phyloP scores from a whole-genome alignment of 2,329 filamentous ascomycete genomes.

The Dothidotthia symphoricarpi region DNA sequence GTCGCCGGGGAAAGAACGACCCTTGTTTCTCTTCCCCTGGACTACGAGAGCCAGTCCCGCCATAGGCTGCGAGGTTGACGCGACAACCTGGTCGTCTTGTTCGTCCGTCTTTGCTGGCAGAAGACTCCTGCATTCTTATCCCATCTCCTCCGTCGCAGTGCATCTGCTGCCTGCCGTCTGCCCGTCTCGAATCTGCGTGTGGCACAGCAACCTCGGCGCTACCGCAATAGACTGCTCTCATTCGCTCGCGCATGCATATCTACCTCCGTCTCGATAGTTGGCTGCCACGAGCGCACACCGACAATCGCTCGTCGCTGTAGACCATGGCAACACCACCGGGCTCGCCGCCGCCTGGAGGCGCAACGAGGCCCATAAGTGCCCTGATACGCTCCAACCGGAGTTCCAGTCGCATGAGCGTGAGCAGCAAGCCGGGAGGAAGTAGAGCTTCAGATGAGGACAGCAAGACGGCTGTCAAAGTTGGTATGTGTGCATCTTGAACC shows the following conservation, averaged over 20 bases:
- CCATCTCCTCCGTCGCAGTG: slow-evolving; percentile 4
- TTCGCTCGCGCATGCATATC: too few relatives aligned
- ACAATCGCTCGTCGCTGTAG: slow-evolving; percentile 17
- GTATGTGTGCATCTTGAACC: slow-evolving; percentile 57
- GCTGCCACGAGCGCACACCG: slow-evolving; percentile 5
- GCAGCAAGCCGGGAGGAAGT: slow-evolving; percentile 73
- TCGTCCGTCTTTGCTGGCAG: too few relatives aligned
- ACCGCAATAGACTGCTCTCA: too few relatives aligned
- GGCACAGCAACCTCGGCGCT: too few relatives aligned
- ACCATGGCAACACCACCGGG: slow-evolving; percentile 41
- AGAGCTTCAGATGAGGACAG: slow-evolving; percentile 85
- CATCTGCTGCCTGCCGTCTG: slow-evolving; percentile 2
- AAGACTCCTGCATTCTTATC: too few relatives aligned
- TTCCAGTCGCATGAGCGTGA: slow-evolving; percentile 81
- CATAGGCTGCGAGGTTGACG: too few relatives aligned
- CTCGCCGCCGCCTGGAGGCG: slow-evolving; percentile 34
- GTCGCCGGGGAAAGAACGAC: too few relatives aligned
- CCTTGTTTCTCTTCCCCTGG: too few relatives aligned
- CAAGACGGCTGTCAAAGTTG: slow-evolving; percentile 92
- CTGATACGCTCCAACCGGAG: slow-evolving; percentile 76
- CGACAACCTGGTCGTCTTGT: too few relatives aligned
- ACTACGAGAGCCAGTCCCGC: too few relatives aligned
- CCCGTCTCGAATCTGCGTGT: too few relatives aligned
- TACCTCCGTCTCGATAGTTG: slow-evolving; percentile 7
- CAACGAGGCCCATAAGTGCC: slow-evolving; percentile 73